phyloP scores from a whole-genome alignment of 306 rosid species.

The Quercus mongolica region DNA sequence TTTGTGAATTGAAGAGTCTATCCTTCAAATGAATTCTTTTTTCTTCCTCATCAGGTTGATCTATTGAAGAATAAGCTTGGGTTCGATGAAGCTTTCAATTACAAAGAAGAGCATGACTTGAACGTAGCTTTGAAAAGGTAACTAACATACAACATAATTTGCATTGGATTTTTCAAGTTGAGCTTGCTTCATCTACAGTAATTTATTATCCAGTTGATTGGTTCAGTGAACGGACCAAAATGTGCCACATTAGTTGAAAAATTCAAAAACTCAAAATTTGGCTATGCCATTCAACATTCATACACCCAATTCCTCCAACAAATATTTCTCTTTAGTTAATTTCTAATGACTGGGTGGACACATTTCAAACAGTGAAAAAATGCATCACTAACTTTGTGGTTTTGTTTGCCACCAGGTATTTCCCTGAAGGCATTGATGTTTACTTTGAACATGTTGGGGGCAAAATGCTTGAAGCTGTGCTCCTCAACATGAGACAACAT shows the following conservation, averaged over 20 bases:
- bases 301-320: too few species aligned
- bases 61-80: too few species aligned
- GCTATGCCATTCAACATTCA: too few species aligned
- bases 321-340: too few species aligned
- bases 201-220: too few species aligned
- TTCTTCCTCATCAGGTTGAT: neutral
- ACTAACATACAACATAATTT: neutral
- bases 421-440: conserved; percentile 13
- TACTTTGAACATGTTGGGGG: conserved; percentile 22
- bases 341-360: too few species aligned
- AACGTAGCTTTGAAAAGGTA: conserved; percentile 17
- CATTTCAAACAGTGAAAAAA: too few species aligned
- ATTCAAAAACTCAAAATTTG: too few species aligned
- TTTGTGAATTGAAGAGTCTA: neutral
- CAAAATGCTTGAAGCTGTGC: conserved; percentile 17
- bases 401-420: neutral
- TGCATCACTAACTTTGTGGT: neutral
- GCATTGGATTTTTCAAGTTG: too few species aligned
- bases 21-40: neutral
- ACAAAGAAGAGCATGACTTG: conserved; percentile 22
- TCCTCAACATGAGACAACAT: conserved; percentile 9
- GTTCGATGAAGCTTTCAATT: neutral
- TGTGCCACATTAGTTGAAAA: too few species aligned
- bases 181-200: too few species aligned
- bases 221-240: too few species aligned